phyloP scores from a whole-genome alignment of 1,284 basidiomycete genomes.

The Schizophyllum amplum region DNA sequence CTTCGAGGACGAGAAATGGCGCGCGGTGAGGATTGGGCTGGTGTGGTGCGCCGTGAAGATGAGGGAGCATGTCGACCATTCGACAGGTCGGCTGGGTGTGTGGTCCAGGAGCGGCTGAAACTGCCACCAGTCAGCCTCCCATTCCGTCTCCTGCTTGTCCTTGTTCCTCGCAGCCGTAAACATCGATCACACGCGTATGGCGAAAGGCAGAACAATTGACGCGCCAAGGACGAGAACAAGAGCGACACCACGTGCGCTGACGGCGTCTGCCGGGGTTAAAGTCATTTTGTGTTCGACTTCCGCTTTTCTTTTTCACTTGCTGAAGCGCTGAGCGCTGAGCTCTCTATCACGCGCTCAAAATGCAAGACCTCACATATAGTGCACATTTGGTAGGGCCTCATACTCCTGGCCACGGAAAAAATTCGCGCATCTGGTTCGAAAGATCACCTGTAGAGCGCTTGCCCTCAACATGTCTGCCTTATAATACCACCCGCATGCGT shows the following conservation, averaged over 20 bases:
- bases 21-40: slow-evolving; percentile 50
- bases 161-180: slow-evolving; percentile 49
- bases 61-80: slow-evolving; percentile 60
- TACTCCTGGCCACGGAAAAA: too few species aligned
- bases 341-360: too few species aligned
- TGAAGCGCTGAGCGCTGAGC: too few species aligned
- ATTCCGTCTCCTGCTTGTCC: slow-evolving; percentile 42
- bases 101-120: slow-evolving; percentile 40
- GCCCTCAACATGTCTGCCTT: too few species aligned
- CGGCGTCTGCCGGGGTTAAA: too few species aligned
- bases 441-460: too few species aligned
- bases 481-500: too few species aligned
- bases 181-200: background rate
- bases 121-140: slow-evolving; percentile 69
- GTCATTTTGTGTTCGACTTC: too few species aligned
- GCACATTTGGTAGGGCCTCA: too few species aligned
- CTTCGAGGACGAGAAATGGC: slow-evolving; percentile 60
- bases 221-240: background rate
- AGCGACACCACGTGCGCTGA: background rate
- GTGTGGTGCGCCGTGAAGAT: slow-evolving; percentile 60
- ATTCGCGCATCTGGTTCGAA: too few species aligned
- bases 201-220: background rate
- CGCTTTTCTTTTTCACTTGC: too few species aligned
- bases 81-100: slow-evolving; percentile 49
- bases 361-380: too few species aligned